Evolutionary conservation across 192 early-diverging fungal species (phyloP).

Genomic region (Coemansia aciculifera): DNA sequence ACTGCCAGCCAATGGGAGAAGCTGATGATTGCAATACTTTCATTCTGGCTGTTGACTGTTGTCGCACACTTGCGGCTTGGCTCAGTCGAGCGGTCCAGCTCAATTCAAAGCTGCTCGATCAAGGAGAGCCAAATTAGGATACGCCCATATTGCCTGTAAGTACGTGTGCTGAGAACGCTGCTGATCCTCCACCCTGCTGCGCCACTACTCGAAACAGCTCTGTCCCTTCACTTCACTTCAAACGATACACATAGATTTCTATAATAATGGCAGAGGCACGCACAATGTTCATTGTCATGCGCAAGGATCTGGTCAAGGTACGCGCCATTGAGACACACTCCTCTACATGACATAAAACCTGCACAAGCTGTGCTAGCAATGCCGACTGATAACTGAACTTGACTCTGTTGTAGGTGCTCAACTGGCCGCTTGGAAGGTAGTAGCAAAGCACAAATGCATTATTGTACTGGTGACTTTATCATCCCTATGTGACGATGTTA

Average conservation of each 20-base stretch:
- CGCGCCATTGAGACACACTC: neutral
- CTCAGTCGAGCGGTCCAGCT: neutral
- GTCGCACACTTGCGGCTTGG: neutral
- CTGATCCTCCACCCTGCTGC: neutral
- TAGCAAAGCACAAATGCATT: neutral
- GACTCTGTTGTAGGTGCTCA: constrained; percentile 35
- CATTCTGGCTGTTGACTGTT: neutral
- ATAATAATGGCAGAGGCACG: constrained; percentile 59
- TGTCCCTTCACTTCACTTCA: neutral
- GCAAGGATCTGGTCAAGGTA: constrained; percentile 77
- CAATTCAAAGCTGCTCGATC: neutral
- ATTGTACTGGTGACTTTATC: neutral
- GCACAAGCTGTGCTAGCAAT: neutral
- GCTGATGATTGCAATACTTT: too few species aligned
- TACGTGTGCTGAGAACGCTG: neutral
- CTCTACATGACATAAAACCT: neutral
- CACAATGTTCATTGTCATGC: constrained; percentile 78
- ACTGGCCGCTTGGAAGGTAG: constrained; percentile 74
- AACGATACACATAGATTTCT: neutral
- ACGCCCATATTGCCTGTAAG: neutral
- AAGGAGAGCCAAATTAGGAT: neutral
- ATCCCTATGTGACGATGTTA: neutral
- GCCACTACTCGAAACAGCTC: neutral
- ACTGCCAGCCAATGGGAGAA: neutral
- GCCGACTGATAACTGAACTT: neutral